Conservation (phyloP, 2,329 filamentous ascomycete species). For the Pleurostoma richardsiae region DNA sequence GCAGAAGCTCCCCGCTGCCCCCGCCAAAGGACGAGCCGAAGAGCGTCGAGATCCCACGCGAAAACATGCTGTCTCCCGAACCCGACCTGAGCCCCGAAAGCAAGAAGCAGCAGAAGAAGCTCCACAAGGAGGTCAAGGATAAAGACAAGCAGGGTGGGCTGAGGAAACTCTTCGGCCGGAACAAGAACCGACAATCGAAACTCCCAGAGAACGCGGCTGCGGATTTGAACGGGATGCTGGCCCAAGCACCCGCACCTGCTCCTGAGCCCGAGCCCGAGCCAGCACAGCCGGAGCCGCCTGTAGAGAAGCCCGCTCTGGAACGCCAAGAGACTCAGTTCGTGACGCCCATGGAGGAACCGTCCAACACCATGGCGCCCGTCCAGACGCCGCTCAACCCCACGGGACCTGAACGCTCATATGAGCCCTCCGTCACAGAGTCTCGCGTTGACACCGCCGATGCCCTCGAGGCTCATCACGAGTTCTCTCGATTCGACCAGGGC, state of each 20-base stretch:
- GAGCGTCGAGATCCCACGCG: constrained; percentile 27
- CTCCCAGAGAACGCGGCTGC: constrained; percentile 46
- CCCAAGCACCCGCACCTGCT: constrained; percentile 22
- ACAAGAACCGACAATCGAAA: constrained; percentile 51
- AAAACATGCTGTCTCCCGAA: constrained; percentile 32
- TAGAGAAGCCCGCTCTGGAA: constrained; percentile 13
- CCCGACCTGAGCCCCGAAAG: constrained; percentile 35
- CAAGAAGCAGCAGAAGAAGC: constrained; percentile 45
- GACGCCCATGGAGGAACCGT: constrained; percentile 15
- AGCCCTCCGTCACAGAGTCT: constrained; percentile 45
- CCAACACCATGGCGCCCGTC: constrained; percentile 11
- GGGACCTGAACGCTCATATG: constrained; percentile 22
- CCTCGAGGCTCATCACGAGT: constrained; percentile 54
- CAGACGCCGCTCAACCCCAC: constrained; percentile 12
- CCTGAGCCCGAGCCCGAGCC: constrained; percentile 18
- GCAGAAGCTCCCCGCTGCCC: constrained; percentile 31
- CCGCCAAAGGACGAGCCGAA: constrained; percentile 29
- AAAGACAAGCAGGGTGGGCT: constrained; percentile 41
- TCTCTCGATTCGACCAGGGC: constrained; percentile 77
- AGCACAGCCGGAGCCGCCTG: constrained; percentile 16
- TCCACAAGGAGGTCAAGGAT: constrained; percentile 47
- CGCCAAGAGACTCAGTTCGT: constrained; percentile 13
- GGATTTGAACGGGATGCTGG: constrained; percentile 47
- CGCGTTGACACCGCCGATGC: constrained; percentile 56
- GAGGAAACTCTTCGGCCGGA: constrained; percentile 62